Conservation (phyloP, 805 yeast species). For the Cyberlindnera galapagoensis region DNA sequence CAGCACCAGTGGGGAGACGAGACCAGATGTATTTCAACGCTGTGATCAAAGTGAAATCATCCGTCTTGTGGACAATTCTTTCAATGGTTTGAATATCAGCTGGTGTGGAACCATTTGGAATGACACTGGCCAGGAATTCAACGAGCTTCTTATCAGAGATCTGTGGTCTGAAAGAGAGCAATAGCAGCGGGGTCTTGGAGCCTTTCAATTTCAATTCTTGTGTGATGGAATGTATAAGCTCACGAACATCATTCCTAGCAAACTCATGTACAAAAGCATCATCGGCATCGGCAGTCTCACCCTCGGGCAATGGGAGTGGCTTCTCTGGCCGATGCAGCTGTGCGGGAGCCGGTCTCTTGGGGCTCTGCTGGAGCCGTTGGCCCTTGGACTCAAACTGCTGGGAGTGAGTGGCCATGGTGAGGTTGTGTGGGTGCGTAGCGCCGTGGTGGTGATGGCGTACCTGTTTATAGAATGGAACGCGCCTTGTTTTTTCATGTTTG, state of each 20-base stretch:
- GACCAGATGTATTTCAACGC: constrained; percentile 84
- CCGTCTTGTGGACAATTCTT: constrained; percentile 42
- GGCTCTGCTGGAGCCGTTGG: constrained; percentile 8
- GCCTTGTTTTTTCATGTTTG: too few species aligned
- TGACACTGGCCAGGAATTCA: constrained; percentile 47
- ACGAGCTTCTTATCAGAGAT: constrained; percentile 56
- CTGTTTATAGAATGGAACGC: too few species aligned
- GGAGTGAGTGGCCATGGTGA: too few species aligned
- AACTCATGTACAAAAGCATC: constrained; percentile 36
- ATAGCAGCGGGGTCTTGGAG: constrained; percentile 62
- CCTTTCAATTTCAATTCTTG: constrained; percentile 67
- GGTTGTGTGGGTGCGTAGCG: too few species aligned
- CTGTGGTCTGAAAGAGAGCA: constrained; percentile 73
- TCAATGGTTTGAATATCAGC: constrained; percentile 38
- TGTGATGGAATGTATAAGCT: constrained; percentile 63
- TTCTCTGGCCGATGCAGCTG: constrained; percentile 5
- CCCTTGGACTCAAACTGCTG: constrained; percentile 14
- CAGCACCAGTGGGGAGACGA: constrained; percentile 68
- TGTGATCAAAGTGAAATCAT: constrained; percentile 66
- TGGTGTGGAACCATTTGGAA: constrained; percentile 48
- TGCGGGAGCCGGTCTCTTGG: constrained; percentile 5
- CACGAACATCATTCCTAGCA: constrained; percentile 59
- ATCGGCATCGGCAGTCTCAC: constrained; percentile 5
- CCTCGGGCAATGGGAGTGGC: constrained; percentile 15
- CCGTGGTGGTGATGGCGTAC: too few species aligned